Evolutionary conservation across 1,284 basidiomycete species (phyloP).

Genomic region (Trametes versicolor): DNA sequence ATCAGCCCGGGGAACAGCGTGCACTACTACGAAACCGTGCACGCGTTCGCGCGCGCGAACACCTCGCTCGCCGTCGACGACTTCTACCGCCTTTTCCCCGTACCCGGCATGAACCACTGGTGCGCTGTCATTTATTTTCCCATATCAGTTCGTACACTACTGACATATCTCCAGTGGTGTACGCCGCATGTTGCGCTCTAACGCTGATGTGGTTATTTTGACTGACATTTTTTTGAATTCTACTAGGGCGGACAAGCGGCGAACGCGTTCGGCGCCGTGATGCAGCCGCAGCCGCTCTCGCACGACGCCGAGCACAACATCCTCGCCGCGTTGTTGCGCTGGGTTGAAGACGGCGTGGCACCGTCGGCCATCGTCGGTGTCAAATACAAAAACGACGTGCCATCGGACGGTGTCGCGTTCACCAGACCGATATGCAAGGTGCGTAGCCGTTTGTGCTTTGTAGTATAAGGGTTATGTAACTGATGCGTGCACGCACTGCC

Average conservation of each 20-base stretch:
- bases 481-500: not conserved
- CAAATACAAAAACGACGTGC: slow-evolving; percentile 31
- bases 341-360: slow-evolving; percentile 49
- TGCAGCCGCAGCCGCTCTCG: slow-evolving; percentile 30
- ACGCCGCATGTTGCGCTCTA: too few relatives aligned
- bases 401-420: slow-evolving; percentile 31
- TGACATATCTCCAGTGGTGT: not conserved
- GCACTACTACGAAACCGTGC: slow-evolving; percentile 48
- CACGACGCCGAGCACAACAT: slow-evolving; percentile 44
- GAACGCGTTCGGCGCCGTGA: slow-evolving; percentile 34
- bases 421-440: slow-evolving; percentile 37
- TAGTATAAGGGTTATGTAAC: not conserved
- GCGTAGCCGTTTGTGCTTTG: not conserved
- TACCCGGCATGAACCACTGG: slow-evolving; percentile 55
- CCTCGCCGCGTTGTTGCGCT: slow-evolving; percentile 49
- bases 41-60: slow-evolving; percentile 38
- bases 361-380: slow-evolving; percentile 45
- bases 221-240: too few relatives aligned
- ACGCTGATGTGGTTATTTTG: too few relatives aligned
- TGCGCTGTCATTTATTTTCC: slow-evolving; percentile 11
- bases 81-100: slow-evolving; percentile 51
- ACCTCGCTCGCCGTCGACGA: slow-evolving; percentile 41
- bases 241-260: slow-evolving; percentile 36
- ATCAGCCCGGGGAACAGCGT: slow-evolving; percentile 49
- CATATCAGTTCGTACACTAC: not conserved